These are phyloP conservation scores for Actinidia arguta DNA, from an alignment of 179 eudicot genomes.

Conservation along the genomic window DNA sequence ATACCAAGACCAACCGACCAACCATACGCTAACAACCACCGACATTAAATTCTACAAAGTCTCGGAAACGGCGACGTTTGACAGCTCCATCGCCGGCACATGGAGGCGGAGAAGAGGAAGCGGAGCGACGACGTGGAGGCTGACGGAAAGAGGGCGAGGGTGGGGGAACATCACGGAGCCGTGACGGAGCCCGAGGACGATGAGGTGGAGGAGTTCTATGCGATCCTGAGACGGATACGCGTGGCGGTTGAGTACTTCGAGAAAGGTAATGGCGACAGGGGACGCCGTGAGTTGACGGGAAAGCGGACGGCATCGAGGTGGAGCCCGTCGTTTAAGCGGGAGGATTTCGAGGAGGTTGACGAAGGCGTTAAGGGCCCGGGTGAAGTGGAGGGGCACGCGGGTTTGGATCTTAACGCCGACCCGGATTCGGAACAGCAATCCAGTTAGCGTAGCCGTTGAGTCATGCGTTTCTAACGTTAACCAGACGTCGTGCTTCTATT, in stretches of 20 bases:
- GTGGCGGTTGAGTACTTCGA: constrained; percentile 5
- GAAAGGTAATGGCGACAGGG: neutral
- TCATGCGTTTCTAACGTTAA: neutral
- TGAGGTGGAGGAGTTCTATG: constrained; percentile 21
- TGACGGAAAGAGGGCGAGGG: neutral
- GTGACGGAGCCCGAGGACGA: neutral
- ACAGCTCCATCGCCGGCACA: neutral
- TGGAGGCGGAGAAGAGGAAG: constrained; percentile 14
- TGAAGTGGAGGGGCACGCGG: neutral
- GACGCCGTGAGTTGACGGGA: neutral
- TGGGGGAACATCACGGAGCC: neutral
- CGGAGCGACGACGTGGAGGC: neutral
- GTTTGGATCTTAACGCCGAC: constrained; percentile 35
- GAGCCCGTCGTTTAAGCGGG: neutral
- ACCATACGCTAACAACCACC: neutral
- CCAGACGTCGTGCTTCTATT: no score
- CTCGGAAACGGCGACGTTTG: neutral
- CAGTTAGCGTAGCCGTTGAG: neutral
- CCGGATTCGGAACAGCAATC: neutral
- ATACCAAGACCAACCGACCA: no score
- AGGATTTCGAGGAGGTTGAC: constrained; percentile 13
- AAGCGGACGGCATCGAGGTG: neutral
- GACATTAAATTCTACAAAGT: neutral
- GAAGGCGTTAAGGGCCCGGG: neutral
- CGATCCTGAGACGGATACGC: constrained; percentile 1